Conservation (phyloP, 176 grass and related monocot species). For the Chrysopogon serrulatus region DNA sequence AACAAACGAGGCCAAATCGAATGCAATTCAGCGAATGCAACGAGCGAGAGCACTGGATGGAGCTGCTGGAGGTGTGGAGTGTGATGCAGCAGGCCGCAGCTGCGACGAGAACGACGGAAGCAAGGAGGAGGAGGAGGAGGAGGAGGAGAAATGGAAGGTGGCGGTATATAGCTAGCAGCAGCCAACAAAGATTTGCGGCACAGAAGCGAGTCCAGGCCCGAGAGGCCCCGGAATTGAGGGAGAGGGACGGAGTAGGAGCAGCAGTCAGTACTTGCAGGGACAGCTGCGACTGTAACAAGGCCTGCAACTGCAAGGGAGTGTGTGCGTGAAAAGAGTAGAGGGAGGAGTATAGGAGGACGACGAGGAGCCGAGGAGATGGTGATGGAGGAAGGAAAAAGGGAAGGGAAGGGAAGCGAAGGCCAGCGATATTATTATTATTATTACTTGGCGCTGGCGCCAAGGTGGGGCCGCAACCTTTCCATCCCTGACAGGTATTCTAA, state of each 20-base stretch:
- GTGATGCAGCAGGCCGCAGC: too few species aligned
- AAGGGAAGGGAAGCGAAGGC: not conserved
- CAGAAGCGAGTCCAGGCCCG: slow-evolving; percentile 15
- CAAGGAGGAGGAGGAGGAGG: not conserved
- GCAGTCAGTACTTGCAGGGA: slow-evolving; percentile 27
- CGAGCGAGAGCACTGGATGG: not conserved
- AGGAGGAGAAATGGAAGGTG: slow-evolving; percentile 3
- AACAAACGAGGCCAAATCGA: not conserved
- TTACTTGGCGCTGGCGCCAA: not conserved
- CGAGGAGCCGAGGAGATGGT: not conserved
- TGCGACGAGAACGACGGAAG: too few species aligned
- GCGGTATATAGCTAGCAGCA: not conserved
- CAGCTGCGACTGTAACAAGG: slow-evolving; percentile 7
- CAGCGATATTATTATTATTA: not conserved
- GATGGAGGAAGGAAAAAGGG: too few species aligned
- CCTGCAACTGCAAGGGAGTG: slow-evolving; percentile 8
- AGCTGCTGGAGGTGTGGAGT: not conserved
- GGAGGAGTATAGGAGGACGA: not conserved
- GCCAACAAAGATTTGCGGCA: slow-evolving; percentile 33
- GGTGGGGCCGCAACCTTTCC: slow-evolving; percentile 38
- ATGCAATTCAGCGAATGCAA: not conserved
- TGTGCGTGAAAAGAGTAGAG: not conserved
- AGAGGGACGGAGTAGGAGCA: not conserved
- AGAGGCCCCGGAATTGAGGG: slow-evolving; percentile 16
- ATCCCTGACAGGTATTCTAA: slow-evolving; percentile 47